phyloP scores from a whole-genome alignment of 306 rosid species.

The Vachellia collinsii region DNA sequence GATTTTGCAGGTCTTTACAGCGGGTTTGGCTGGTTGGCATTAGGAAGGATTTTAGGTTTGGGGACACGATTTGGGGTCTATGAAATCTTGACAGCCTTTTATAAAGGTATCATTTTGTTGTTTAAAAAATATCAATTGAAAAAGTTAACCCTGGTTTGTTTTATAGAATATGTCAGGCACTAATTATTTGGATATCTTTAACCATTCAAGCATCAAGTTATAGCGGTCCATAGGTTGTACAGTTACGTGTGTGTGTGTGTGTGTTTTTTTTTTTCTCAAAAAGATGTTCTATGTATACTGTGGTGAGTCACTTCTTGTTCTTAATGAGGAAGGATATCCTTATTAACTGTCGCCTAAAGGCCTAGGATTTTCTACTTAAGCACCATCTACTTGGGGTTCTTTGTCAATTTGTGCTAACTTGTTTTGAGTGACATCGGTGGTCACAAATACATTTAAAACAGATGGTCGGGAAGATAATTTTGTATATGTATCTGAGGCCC shows the following conservation, averaged over 20 bases:
- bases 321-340: not conserved
- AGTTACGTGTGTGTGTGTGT: not conserved
- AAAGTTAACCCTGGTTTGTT: not conserved
- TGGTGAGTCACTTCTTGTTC: not conserved
- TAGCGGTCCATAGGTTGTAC: not conserved
- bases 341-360: not conserved
- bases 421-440: slow-evolving; percentile 31
- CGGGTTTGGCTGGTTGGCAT: slow-evolving; percentile 80
- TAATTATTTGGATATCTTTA: not conserved
- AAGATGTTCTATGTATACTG: too few relatives aligned
- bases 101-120: slow-evolving; percentile 57
- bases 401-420: not conserved
- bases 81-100: slow-evolving; percentile 80
- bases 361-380: slow-evolving; percentile 2
- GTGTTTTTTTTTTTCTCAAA: too few relatives aligned
- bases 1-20: slow-evolving; percentile 63
- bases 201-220: slow-evolving; percentile 15
- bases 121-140: not conserved
- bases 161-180: not conserved
- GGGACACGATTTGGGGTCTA: slow-evolving; percentile 91
- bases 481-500: slow-evolving; percentile 68
- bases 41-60: slow-evolving; percentile 77
- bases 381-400: not conserved
- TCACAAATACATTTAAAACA: slow-evolving; percentile 44
- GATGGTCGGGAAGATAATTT: slow-evolving; percentile 82